Base-by-base conservation (phyloP, 2,329 filamentous ascomycete genomes). In the Catunica adiposa region DNA sequence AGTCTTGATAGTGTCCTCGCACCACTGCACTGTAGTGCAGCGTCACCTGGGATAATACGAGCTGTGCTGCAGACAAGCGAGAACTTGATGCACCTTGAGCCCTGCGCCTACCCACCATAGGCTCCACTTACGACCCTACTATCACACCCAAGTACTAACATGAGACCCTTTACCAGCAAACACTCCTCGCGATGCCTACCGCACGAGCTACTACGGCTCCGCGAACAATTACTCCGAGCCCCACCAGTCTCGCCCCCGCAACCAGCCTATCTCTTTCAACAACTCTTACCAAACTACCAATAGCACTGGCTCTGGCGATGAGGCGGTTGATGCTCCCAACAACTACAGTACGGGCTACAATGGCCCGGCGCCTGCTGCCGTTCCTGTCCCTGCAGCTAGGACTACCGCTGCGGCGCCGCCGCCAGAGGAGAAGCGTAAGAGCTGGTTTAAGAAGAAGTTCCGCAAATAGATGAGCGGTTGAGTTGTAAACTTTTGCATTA, bases 391-490 rank as follows among this genome's bases (percentile, higher is more conserved):
- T 22, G 51, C 44, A 29, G 29, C 52, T 25, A 20, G 20, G 17
- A 53, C 55, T 11, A 29, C 55, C 15, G 55, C 47, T 31, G 51
- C 44, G 15, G 54, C 54, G 34, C 48, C 57, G 22, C 53, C 59
- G 4, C 59, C 62, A 20, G 64, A 65, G 11, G 84, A 89, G 59
- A 95, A 94, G 75, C 77, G 86, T 61, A 89, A 89, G 76, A 92
- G 89, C 66, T 95, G 89, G 88, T 82, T 97, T 63, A 80, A 85
- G 65, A 80, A 82, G 62, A 77, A 82, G 56, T 58, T 58, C 56
- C 56, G 56, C 46, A 58, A 58, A 58, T 58, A 58, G 56, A 42
- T 52, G 15, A 58, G 56, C 37, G 52, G 52, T 20, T 50, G 26
- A 34, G 46, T 4, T n/a, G 11, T 17, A n/a, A 26, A 54, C n/a